Evolutionary conservation across 768 basidiomycete species (phyloP).

Genomic region (Paxillus involutus): DNA sequence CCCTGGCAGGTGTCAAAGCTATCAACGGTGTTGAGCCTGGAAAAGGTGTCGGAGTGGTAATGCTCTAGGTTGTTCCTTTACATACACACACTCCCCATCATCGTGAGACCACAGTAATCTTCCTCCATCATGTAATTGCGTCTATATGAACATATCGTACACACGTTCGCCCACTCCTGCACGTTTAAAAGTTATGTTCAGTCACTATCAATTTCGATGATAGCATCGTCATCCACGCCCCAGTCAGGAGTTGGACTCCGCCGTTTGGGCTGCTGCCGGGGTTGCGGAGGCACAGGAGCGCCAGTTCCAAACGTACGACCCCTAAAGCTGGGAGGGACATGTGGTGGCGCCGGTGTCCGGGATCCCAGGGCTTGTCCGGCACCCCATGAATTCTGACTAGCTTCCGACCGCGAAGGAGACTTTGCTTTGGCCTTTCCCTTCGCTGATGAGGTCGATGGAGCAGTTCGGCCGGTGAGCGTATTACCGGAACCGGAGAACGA

Average conservation of each 20-base stretch:
- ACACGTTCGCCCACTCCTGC: not conserved
- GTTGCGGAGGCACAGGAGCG: conserved; percentile 45
- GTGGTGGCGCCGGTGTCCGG: conserved; percentile 12
- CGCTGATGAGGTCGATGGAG: conserved; percentile 37
- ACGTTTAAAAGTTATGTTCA: conserved; percentile 25
- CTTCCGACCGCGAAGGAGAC: conserved; percentile 31
- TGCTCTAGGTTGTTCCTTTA: conserved; percentile 57
- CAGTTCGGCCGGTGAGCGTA: conserved; percentile 57
- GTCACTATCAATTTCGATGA: conserved; percentile 85
- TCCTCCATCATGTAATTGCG: not conserved
- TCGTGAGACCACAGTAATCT: not conserved
- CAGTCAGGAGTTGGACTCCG: conserved; percentile 78
- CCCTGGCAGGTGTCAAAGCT: conserved; percentile 67
- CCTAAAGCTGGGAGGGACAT: conserved; percentile 34
- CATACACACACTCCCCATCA: not conserved
- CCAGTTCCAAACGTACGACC: conserved; percentile 51
- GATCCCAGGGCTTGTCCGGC: conserved; percentile 53
- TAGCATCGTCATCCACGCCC: conserved; percentile 82
- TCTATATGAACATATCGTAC: conserved; percentile 11
- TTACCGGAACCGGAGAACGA: conserved; percentile 69
- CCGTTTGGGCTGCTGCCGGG: conserved; percentile 36
- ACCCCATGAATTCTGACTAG: conserved; percentile 38
- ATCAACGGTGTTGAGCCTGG: conserved; percentile 58
- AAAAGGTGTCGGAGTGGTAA: conserved; percentile 87
- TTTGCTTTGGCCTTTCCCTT: conserved; percentile 55